Conservation (phyloP, 768 basidiomycete species). For the Tricholomella constricta region DNA sequence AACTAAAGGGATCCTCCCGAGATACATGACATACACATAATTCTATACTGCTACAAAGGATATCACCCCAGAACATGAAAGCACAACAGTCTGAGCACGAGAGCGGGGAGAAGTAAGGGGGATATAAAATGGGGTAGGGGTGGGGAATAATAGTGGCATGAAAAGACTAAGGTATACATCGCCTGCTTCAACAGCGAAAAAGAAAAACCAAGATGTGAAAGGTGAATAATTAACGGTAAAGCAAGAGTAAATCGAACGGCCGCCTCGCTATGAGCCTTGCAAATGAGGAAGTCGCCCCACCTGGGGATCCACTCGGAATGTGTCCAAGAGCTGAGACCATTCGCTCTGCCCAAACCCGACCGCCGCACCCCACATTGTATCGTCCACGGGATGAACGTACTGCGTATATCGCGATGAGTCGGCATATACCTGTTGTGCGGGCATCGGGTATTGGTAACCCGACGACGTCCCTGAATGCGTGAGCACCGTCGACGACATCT, state of each 20-base stretch:
- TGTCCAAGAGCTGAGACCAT: slow-evolving; percentile 67
- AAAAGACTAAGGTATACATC: slow-evolving; percentile 19
- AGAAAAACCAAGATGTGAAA: slow-evolving; percentile 24
- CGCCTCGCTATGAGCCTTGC: slow-evolving; percentile 31
- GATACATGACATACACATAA: slow-evolving; percentile 27
- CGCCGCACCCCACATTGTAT: slow-evolving; percentile 75
- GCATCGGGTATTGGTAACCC: slow-evolving; percentile 21
- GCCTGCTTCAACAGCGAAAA: slow-evolving; percentile 21
- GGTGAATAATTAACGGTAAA: slow-evolving; percentile 13
- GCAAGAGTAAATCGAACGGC: slow-evolving; percentile 2
- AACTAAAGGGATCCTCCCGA: slow-evolving; percentile 35
- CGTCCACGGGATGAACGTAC: slow-evolving; percentile 58
- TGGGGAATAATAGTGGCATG: slow-evolving; percentile 2
- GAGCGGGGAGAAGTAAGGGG: slow-evolving; percentile 13
- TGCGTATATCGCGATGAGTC: slow-evolving; percentile 43
- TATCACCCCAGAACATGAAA: slow-evolving; percentile 19
- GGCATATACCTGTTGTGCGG: slow-evolving; percentile 35
- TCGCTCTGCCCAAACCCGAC: slow-evolving; percentile 77
- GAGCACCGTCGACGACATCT: slow-evolving; percentile 25
- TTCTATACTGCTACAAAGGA: slow-evolving; percentile 37
- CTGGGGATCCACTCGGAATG: slow-evolving; percentile 50
- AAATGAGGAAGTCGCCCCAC: slow-evolving; percentile 33
- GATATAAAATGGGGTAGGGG: slow-evolving; percentile 18
- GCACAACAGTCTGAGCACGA: slow-evolving; percentile 13
- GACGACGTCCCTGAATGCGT: slow-evolving; percentile 9